Evolutionary conservation across 345 rosid species (phyloP), one percentile per base, ranked within the genome.

Genomic region (Eucalyptus lansdowneana): DNA sequence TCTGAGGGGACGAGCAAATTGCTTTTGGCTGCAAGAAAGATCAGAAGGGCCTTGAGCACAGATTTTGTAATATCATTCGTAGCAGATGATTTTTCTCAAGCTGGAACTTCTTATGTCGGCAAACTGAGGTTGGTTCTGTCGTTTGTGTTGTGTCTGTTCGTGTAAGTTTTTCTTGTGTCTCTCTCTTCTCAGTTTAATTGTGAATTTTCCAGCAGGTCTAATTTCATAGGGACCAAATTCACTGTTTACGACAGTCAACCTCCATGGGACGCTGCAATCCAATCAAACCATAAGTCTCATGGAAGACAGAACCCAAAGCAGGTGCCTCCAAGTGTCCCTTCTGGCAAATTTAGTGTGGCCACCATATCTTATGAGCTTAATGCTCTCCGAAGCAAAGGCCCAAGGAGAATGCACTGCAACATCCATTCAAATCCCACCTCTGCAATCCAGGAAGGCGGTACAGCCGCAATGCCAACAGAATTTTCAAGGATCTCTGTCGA

Each of bases 221-320:
- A 97, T 93, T 97, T 97, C 91, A 91, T 97, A 29, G 99, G 99
- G 60, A 97, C 98, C 62, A 97, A 96, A 89, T 97, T 97, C 92
- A 94, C 96, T 88, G 93, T 97, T 88, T 93, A 92, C 47, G 98
- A 96, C 87, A 90, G 93, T 91, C 96, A 93, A 90, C 96, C 96
- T 90, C 96, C 92, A 12, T n/a, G 53, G 86, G 87, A 90, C 51
- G 58, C 93, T 51, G 90, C 91, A 54, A 86, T 89, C 86, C 90
- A 88, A n/a, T 90, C 93, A 85, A 91, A 86, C 87, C 80, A 60
- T 60, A 90, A 81, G 88, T 89, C 91, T 9, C 90, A 51, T 47
- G 89, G 91, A 80, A 95, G 92, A 89, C 90, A 87, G 37, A 93
- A 91, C 87, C 90, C 92, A 37, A 89, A 90, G 91, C 94, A 93